A percentile compares a stretch with the other conserved stretches of the same genome.
phyloP scores from a whole-genome alignment of 805 yeast genomes.

The Candida hispaniensis region DNA sequence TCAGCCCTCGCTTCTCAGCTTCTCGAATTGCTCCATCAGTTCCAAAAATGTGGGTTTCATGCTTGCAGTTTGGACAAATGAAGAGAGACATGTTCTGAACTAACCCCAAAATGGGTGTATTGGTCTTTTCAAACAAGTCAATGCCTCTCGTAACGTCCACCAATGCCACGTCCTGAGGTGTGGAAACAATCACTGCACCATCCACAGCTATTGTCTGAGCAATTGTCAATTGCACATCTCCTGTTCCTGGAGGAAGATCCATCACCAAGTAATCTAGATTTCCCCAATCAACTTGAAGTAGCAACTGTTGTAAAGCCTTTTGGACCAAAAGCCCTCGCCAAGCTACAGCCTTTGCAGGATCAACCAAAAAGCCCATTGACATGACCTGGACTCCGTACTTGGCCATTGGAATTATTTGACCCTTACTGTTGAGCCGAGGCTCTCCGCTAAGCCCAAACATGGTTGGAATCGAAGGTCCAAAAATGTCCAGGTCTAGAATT shows the following conservation, averaged over 20 bases:
- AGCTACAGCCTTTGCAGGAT: constrained; percentile 53
- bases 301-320: constrained; percentile 75
- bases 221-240: constrained; percentile 76
- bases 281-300: constrained; percentile 74
- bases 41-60: constrained; percentile 68
- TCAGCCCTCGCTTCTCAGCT: constrained; percentile 38
- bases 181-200: constrained; percentile 74
- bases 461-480: constrained; percentile 77
- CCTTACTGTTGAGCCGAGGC: constrained; percentile 44
- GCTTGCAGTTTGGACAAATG: constrained; percentile 64
- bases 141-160: constrained; percentile 74
- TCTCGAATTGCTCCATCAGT: constrained; percentile 45
- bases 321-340: constrained; percentile 85
- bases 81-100: constrained; percentile 77
- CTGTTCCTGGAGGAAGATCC: constrained; percentile 90
- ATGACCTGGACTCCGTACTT: constrained; percentile 72
- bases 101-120: constrained; percentile 62
- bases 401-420: constrained; percentile 51
- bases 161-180: constrained; percentile 79
- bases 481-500: constrained; percentile 66
- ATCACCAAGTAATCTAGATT: constrained; percentile 55
- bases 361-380: constrained; percentile 81
- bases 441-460: constrained; percentile 59
- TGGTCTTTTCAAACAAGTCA: constrained; percentile 61
- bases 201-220: constrained; percentile 65